phyloP scores from a whole-genome alignment of 192 early-diverging fungal genomes.

The Geranomyces michiganensis region DNA sequence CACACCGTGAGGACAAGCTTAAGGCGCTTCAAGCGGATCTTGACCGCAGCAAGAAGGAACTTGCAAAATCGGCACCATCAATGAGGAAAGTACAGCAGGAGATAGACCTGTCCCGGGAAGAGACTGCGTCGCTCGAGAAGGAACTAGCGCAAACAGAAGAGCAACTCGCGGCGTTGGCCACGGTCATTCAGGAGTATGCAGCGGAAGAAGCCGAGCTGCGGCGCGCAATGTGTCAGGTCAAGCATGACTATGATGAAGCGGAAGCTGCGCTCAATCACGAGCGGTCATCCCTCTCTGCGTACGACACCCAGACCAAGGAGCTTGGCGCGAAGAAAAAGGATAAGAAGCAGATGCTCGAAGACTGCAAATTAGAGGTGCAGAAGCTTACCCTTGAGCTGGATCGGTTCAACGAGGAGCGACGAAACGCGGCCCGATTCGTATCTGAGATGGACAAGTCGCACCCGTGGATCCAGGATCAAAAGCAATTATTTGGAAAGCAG shows the following conservation, averaged over 20 bases:
- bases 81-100: slow-evolving; percentile 69
- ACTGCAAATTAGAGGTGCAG: slow-evolving; percentile 77
- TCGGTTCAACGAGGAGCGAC: slow-evolving; percentile 49
- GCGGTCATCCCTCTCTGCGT: slow-evolving; percentile 66
- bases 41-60: slow-evolving; percentile 60
- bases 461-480: slow-evolving; percentile 87
- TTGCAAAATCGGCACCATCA: slow-evolving; percentile 57
- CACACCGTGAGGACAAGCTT: slow-evolving; percentile 87
- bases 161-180: slow-evolving; percentile 13
- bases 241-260: slow-evolving; percentile 24
- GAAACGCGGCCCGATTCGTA: slow-evolving; percentile 24
- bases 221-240: slow-evolving; percentile 44
- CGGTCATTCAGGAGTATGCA: slow-evolving; percentile 8
- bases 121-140: slow-evolving; percentile 49
- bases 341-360: slow-evolving; percentile 69
- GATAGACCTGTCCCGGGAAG: slow-evolving; percentile 66
- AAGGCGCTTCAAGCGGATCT: slow-evolving; percentile 76
- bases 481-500: slow-evolving; percentile 84
- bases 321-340: slow-evolving; percentile 67
- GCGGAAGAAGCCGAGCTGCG: slow-evolving; percentile 34
- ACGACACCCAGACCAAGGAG: slow-evolving; percentile 78
- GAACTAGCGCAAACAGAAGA: slow-evolving; percentile 26
- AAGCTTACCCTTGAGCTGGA: slow-evolving; percentile 80
- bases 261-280: slow-evolving; percentile 46
- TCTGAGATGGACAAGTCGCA: slow-evolving; percentile 34